A percentile compares a stretch with the other conserved stretches of the same genome.
These are phyloP conservation scores for Radiomyces spectabilis DNA, from an alignment of 192 early-diverging fungal species.

Conservation along the genomic window DNA sequence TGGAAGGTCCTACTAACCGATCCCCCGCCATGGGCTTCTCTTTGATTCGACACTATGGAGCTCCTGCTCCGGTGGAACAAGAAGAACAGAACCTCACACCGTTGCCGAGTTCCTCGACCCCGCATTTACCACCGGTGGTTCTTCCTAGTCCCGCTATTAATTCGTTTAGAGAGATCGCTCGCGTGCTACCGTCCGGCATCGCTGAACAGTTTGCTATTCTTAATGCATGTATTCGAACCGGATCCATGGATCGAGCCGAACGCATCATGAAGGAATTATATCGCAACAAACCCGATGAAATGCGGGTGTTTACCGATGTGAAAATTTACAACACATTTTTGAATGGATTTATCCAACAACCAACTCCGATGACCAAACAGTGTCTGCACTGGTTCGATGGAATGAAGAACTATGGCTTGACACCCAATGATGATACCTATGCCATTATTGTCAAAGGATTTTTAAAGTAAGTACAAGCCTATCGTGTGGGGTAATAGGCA, in stretches of 20 bases:
- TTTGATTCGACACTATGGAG: too few species aligned
- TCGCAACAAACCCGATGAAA: conserved; percentile 58
- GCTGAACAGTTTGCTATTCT: conserved; percentile 71
- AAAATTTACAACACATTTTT: conserved; percentile 79
- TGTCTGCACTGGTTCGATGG: conserved; percentile 69
- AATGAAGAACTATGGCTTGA: conserved; percentile 46
- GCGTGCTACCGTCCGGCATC: conserved; percentile 25
- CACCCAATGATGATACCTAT: conserved; percentile 66
- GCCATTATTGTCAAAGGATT: conserved; percentile 69
- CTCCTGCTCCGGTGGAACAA: too few species aligned
- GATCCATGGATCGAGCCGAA: conserved; percentile 67
- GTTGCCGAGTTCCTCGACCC: too few species aligned
- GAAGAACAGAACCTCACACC: too few species aligned
- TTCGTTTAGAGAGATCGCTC: conserved; percentile 18
- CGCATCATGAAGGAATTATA: conserved; percentile 58
- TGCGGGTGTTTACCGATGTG: conserved; percentile 60
- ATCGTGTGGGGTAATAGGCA: too few species aligned
- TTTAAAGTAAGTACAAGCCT: conserved; percentile 52
- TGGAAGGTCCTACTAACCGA: too few species aligned
- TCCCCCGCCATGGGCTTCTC: too few species aligned
- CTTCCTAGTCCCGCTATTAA: too few species aligned
- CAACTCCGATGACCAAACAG: conserved; percentile 40
- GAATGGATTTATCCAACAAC: conserved; percentile 55
- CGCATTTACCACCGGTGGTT: too few species aligned
- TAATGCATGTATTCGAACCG: conserved; percentile 70